phyloP scores from a whole-genome alignment of 2,329 filamentous ascomycete species.

The Chalara sp. region DNA sequence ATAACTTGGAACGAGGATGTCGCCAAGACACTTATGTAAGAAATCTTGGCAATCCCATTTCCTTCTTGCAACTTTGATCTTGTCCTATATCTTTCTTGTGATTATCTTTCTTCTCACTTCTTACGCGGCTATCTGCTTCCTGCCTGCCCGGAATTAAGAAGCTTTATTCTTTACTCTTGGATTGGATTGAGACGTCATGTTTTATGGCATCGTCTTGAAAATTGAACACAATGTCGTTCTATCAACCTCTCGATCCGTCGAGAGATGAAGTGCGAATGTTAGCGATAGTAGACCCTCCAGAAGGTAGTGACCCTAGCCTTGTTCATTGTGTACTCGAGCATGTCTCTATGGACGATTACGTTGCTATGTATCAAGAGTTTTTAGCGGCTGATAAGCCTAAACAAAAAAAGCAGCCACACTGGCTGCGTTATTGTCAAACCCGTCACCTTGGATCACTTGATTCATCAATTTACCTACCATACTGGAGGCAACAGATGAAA shows the following conservation, averaged over 20 bases:
- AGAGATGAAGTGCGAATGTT: conserved; percentile 5
- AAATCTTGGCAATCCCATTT: no score
- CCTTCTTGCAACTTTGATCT: neutral
- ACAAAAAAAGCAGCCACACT: neutral
- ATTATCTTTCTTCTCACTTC: neutral
- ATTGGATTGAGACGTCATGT: neutral
- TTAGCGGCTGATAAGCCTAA: neutral
- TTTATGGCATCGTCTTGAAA: neutral
- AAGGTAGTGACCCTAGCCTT: neutral
- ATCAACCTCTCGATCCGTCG: neutral
- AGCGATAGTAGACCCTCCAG: neutral
- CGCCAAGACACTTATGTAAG: no score
- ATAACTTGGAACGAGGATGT: no score
- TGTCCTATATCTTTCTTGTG: neutral
- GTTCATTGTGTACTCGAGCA: conserved; percentile 7
- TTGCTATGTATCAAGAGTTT: neutral
- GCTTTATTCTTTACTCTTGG: neutral
- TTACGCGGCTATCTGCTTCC: neutral
- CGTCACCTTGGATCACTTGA: no score
- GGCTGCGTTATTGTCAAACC: neutral
- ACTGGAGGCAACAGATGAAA: no score
- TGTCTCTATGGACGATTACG: conserved; percentile 5
- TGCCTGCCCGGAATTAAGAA: neutral
- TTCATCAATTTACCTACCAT: no score
- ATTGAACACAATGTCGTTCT: neutral